Base-by-base conservation (phyloP, 768 basidiomycete genomes). In the Macrolepiota dolichaula region DNA sequence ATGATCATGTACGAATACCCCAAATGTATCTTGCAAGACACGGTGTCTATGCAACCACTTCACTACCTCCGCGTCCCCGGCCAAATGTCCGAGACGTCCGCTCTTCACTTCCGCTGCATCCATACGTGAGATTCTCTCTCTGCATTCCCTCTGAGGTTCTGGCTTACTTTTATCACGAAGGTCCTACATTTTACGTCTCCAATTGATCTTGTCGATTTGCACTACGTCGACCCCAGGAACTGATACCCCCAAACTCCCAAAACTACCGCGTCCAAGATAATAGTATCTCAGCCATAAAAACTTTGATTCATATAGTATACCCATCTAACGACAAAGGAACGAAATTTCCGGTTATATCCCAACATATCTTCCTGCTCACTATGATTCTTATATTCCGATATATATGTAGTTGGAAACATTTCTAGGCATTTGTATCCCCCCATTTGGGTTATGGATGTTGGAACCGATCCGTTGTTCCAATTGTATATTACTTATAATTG, bases 181-280 rank as follows among this genome's bases (percentile, higher is more conserved):
- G 70, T 79, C 22, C 66, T 79, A 55, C 73, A 75, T 57, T 81
- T 77, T 62, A 79, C 75, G 32, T 79, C 79, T 24, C 78, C 79
- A 12, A 77, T 81, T 62, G 80, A 78, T 65, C 58, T 78, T 25
- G 49, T 71, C 37, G 75, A 74, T 49, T 49, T 52, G n/a, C 32
- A 55, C 46, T 37, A 55, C 42, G 29, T 46, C 36, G 44, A 51
- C 25, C 42, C 15, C 24, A 49, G 55, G 19, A 22, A n/a, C 19
- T 19, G 36, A 24, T 54, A 22, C 49, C 51, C 51, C n/a, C 29
- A 51, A n/a, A n/a, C n/a, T n/a, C n/a, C n/a, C n/a, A n/a, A 32
- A 32, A 32, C 29, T 32, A 32, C 29, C 29, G 7, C 29, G 7
- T 7, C 7, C 3, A 32, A 32, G 7, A 32, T 32, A 32, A 32